Evolutionary conservation across 495 filamentous ascomycete genomes (phyloP).

Genomic region (Parmelia sp.): DNA sequence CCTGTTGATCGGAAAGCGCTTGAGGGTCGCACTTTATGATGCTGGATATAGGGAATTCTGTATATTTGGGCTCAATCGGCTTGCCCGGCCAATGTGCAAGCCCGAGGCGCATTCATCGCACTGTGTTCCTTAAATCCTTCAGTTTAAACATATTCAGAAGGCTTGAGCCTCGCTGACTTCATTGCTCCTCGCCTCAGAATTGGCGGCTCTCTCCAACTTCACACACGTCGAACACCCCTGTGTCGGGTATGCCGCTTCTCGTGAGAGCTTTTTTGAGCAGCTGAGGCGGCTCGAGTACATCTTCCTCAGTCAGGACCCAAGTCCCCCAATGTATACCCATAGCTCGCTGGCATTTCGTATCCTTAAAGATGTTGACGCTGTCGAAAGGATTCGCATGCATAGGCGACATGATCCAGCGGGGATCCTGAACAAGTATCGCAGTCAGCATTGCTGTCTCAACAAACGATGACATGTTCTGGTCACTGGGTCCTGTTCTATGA

Average conservation of each 20-base stretch:
- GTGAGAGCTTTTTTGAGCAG: constrained; percentile 70
- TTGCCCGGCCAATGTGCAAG: not conserved
- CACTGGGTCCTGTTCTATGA: too few relatives aligned
- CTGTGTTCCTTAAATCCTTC: not conserved
- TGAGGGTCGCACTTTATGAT: not conserved
- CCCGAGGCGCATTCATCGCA: not conserved
- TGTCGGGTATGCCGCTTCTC: constrained; percentile 60
- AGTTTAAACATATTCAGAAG: not conserved
- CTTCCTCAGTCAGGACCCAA: constrained; percentile 78
- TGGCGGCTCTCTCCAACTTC: constrained; percentile 83
- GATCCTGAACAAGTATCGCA: constrained; percentile 32
- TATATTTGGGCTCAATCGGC: not conserved
- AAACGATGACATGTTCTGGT: not conserved
- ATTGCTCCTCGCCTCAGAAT: constrained; percentile 43
- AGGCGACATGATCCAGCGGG: constrained; percentile 64
- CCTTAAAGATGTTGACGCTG: constrained; percentile 80
- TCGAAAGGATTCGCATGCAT: constrained; percentile 90
- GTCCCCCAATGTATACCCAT: constrained; percentile 65
- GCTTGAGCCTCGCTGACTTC: not conserved
- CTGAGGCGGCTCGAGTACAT: constrained; percentile 75
- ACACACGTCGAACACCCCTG: constrained; percentile 79
- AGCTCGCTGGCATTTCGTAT: constrained; percentile 75
- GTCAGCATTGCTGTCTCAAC: not conserved
- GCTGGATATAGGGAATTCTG: not conserved
- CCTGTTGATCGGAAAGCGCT: not conserved